Conservation (phyloP, 495 filamentous ascomycete genomes). For the Neurospora sp. region DNA sequence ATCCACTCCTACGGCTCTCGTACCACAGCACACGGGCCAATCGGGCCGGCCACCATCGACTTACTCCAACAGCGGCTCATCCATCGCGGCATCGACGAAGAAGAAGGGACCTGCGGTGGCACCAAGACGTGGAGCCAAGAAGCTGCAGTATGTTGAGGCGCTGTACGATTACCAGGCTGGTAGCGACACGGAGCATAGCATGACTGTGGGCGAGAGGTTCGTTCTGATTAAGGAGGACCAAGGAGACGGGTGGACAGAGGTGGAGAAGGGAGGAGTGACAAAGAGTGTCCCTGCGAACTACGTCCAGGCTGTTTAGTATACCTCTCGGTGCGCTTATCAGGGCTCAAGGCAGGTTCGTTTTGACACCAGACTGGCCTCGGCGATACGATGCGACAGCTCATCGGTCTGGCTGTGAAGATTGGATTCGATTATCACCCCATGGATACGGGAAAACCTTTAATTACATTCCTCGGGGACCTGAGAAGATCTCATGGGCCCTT, state of each 20-base stretch:
- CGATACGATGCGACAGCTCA: not conserved
- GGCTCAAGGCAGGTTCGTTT: not conserved
- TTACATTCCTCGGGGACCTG: not conserved
- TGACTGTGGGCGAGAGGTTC: conserved; percentile 84
- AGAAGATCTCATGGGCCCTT: not conserved
- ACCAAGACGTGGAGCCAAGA: conserved; percentile 85
- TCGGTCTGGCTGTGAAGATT: not conserved
- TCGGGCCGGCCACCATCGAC: conserved; percentile 49
- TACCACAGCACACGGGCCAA: conserved; percentile 41
- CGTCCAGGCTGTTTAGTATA: conserved; percentile 57
- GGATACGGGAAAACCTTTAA: not conserved
- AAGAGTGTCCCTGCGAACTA: conserved; percentile 93
- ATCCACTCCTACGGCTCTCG: conserved; percentile 44
- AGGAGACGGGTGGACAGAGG: conserved; percentile 94
- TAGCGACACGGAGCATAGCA: conserved; percentile 78
- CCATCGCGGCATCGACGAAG: conserved; percentile 47
- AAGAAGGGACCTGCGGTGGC: conserved; percentile 92
- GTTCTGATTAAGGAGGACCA: conserved; percentile 74
- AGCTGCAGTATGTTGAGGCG: conserved; percentile 87
- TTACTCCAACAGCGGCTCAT: conserved; percentile 75
- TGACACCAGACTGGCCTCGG: not conserved
- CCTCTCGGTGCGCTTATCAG: not conserved
- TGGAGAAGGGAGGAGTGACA: conserved; percentile 81
- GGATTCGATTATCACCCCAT: not conserved
- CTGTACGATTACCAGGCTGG: conserved; percentile 84